A percentile compares a stretch with the other conserved stretches of the same genome.
Evolutionary conservation across 345 rosid genomes (phyloP).

Genomic region (Lumnitzera littorea): DNA sequence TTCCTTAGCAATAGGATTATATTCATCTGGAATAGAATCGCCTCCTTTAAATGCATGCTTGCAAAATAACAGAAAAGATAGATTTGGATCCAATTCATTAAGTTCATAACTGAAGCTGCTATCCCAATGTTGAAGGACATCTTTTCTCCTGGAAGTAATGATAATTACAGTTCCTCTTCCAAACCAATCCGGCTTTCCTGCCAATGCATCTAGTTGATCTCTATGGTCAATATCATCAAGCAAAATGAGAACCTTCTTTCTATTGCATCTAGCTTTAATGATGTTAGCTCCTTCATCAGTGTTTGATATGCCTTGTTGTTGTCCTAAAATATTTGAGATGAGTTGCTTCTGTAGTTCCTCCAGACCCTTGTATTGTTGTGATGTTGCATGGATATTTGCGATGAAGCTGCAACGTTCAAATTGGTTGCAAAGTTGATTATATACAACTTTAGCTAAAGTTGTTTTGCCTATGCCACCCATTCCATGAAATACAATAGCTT

Average conservation of each 20-base stretch:
- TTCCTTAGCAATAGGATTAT: not conserved
- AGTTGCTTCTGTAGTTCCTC: not conserved
- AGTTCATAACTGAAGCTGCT: not conserved
- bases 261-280: not conserved
- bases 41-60: constrained; percentile 3
- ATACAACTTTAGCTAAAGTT: constrained; percentile 3
- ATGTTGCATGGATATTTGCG: not conserved
- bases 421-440: not conserved
- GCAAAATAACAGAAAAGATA: not conserved
- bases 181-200: not conserved
- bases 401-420: constrained; percentile 8
- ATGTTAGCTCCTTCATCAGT: not conserved
- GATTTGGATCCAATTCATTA: rapidly evolving
- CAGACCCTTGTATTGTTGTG: not conserved
- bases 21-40: not conserved
- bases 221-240: not conserved
- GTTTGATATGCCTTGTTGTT: rapidly evolving
- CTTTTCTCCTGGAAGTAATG: not conserved
- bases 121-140: not conserved
- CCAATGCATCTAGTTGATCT: not conserved
- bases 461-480: constrained; percentile 11
- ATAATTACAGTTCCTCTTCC: constrained; percentile 6
- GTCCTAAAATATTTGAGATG: not conserved
- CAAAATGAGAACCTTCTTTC: not conserved
- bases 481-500: not conserved